Evolutionary conservation across 2,329 filamentous ascomycete genomes (phyloP), one percentile per base, ranked within the genome.

Genomic region (Colletotrichum lupini): DNA sequence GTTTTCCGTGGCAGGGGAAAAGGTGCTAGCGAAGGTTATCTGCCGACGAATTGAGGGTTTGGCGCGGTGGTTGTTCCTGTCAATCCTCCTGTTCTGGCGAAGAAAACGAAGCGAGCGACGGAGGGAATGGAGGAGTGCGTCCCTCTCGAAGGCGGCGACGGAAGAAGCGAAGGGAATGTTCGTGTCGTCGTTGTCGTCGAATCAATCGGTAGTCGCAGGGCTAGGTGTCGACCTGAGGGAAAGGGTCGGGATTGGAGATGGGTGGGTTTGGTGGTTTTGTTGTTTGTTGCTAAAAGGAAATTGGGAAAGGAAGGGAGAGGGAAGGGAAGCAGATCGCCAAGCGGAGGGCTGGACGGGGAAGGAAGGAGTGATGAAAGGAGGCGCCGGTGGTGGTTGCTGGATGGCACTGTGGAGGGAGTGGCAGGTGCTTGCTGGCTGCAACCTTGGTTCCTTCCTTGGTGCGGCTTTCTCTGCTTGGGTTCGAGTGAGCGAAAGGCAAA

Each of bases 321-420:
- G 65, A 71, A 66, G 60, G 60, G 67, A 55, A 64, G 56, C 28
- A 32, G 68, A 63, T 72, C 69, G 69, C 58, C 65, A 72, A 73
- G 67, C 70, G 55, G 65, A 65, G 26, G 56, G 66, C 61, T 65
- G 71, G 60, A 73, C 63, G 67, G 71, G 67, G 71, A 66, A 24
- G 28, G 60, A 35, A 57, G 46, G 60, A 68, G 65, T 72, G 69
- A 72, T 72, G 69, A 72, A 68, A 68, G 69, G 69, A 72, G 65
- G 65, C 65, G 65, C 42, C 26, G 67, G 37, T 42, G 37, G 42
- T 30, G 59, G 59, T 30, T n/a, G 24, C 37, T 52, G 26, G 26
- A 62, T 42, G 24, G 32, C 59, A 30, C 37, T 52, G 42, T 30
- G 62, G 35, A 65, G 55, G 26, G 35, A 14, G 46, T 53, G 24